Percentiles rank a stretch among this genome's conserved stretches.
Evolutionary conservation across 768 basidiomycete genomes (phyloP).

Genomic region (Rhodotorula toruloides): DNA sequence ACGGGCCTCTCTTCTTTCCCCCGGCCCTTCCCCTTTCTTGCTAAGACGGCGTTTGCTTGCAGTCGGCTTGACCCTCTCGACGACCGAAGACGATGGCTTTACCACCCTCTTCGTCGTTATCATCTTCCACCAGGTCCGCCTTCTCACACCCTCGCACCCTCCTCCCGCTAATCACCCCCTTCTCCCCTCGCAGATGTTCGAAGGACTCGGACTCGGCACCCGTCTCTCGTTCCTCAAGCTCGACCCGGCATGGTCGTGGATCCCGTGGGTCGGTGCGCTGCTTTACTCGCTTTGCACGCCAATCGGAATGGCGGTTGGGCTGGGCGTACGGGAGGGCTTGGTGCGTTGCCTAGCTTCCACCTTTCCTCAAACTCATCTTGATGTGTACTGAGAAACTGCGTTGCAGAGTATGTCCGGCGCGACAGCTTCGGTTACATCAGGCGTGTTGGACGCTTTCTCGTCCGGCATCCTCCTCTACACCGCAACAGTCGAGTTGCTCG

Average conservation of each 20-base stretch:
- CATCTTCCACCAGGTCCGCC: constrained; percentile 42
- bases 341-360: constrained; percentile 2
- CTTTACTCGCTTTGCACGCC: constrained; percentile 42
- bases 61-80: constrained; percentile 25
- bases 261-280: constrained; percentile 30
- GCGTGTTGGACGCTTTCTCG: constrained; percentile 40
- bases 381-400: background rate
- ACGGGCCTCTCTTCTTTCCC: background rate
- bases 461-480: constrained; percentile 42
- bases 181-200: constrained; percentile 23
- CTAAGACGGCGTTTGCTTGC: no score
- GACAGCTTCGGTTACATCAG: constrained; percentile 28
- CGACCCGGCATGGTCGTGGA: constrained; percentile 18
- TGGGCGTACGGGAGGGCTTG: constrained; percentile 38
- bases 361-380: background rate
- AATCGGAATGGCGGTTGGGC: constrained; percentile 40
- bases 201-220: constrained; percentile 40
- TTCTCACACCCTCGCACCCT: background rate
- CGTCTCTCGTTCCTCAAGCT: constrained; percentile 44
- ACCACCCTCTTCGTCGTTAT: constrained; percentile 46
- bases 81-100: constrained; percentile 43
- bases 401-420: constrained; percentile 27
- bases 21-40: no score
- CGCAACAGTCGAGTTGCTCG: constrained; percentile 30
- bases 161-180: background rate